Conservation (phyloP, 495 filamentous ascomycete genomes). For the Penicillium pulvis region DNA sequence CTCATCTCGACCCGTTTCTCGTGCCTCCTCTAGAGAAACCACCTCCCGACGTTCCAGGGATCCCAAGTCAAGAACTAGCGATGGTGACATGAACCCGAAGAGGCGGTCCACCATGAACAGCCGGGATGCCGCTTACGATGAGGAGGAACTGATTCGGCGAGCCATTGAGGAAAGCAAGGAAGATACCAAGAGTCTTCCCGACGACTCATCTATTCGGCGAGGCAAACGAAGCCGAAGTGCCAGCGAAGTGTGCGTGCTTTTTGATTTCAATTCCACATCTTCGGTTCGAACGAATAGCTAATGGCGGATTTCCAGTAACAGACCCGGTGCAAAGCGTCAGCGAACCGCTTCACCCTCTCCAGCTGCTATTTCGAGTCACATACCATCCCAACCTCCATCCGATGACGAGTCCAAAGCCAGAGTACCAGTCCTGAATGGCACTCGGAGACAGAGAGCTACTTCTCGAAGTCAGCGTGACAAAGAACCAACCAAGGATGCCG, state of each 20-base stretch:
- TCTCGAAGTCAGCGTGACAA: constrained; percentile 72
- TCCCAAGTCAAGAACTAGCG: constrained; percentile 49
- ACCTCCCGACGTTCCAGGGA: constrained; percentile 51
- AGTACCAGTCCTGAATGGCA: constrained; percentile 45
- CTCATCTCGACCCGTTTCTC: constrained; percentile 47
- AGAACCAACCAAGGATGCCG: constrained; percentile 62
- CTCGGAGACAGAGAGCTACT: constrained; percentile 66
- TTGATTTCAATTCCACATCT: constrained; percentile 2
- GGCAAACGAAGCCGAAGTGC: constrained; percentile 87
- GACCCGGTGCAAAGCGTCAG: constrained; percentile 64
- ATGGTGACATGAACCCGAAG: constrained; percentile 58
- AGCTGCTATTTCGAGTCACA: constrained; percentile 51
- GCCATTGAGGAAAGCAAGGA: constrained; percentile 96
- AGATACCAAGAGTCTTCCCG: constrained; percentile 51
- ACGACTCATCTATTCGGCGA: constrained; percentile 56
- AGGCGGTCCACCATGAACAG: constrained; percentile 98
- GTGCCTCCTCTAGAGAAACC: constrained; percentile 44
- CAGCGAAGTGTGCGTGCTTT: constrained; percentile 79
- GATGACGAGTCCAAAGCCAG: constrained; percentile 65
- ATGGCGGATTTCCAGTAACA: constrained; percentile 44
- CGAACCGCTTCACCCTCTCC: constrained; percentile 75
- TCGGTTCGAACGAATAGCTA: constrained; percentile 18
- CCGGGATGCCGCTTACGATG: constrained; percentile 91
- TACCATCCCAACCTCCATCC: constrained; percentile 59
- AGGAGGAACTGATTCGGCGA: constrained; percentile 83